Evolutionary conservation across 2,329 filamentous ascomycete genomes (phyloP).

Genomic region (Colletotrichum spaethianum): DNA sequence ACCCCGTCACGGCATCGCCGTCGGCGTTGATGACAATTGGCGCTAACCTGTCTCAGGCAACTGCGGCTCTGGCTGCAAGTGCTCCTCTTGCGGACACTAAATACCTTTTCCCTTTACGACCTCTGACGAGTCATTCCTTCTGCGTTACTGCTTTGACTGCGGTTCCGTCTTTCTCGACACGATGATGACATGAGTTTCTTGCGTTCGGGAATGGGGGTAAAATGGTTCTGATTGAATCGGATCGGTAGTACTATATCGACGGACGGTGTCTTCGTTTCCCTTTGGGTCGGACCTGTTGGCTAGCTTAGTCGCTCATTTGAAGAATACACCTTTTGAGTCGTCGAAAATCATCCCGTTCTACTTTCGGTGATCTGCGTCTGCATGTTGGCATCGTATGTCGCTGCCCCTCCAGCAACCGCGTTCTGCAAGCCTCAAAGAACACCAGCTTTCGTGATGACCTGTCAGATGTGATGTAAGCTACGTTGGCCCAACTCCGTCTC

Average conservation of each 20-base stretch:
- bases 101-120: background rate
- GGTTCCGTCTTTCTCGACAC: slow-evolving; percentile 3
- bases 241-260: slow-evolving; percentile 6
- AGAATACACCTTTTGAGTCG: slow-evolving; percentile 28
- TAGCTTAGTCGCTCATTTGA: slow-evolving; percentile 34
- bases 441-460: background rate
- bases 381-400: background rate
- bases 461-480: background rate
- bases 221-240: background rate
- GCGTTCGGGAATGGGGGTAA: slow-evolving; percentile 2
- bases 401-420: too few species aligned
- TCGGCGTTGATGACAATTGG: background rate
- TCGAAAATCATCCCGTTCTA: background rate
- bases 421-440: background rate
- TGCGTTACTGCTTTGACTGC: slow-evolving; percentile 2
- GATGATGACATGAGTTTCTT: slow-evolving; percentile 19
- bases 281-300: slow-evolving; percentile 5
- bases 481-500: rapidly evolving
- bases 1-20: slow-evolving; percentile 1
- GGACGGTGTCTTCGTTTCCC: slow-evolving; percentile 7
- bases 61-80: slow-evolving; percentile 43
- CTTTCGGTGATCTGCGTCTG: background rate
- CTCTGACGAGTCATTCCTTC: slow-evolving; percentile 4
- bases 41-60: slow-evolving; percentile 40
- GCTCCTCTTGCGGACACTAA: slow-evolving; percentile 37